These are phyloP conservation scores for Linum trigynum DNA, from an alignment of 345 rosid species.

Conservation along the genomic window DNA sequence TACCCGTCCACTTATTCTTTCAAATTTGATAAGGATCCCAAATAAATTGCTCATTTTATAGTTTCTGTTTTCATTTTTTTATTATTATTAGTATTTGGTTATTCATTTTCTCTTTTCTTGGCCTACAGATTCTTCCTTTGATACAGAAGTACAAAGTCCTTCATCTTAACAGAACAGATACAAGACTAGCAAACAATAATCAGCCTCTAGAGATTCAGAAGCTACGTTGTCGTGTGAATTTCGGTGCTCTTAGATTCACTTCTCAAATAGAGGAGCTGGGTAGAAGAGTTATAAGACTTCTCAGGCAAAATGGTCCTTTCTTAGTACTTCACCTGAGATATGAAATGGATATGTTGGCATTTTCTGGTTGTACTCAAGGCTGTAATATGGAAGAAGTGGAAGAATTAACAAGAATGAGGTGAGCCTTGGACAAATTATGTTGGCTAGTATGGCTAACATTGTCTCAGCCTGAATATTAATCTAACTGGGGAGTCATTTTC, in stretches of 20 bases:
- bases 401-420: constrained; percentile 83
- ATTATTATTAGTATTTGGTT: neutral
- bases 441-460: neutral
- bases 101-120: neutral
- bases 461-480: neutral
- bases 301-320: constrained; percentile 75
- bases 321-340: constrained; percentile 89
- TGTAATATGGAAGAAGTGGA: constrained; percentile 74
- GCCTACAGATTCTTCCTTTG: constrained; percentile 80
- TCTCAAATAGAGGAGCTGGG: constrained; percentile 77
- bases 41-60: neutral
- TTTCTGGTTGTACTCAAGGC: constrained; percentile 92
- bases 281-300: constrained; percentile 49
- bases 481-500: constrained; percentile 4
- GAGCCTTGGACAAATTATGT: neutral
- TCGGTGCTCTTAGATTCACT: constrained; percentile 69
- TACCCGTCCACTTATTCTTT: neutral
- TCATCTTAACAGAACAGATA: constrained; percentile 79
- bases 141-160: constrained; percentile 72
- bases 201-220: constrained; percentile 74
- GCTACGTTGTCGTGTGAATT: constrained; percentile 85
- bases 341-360: constrained; percentile 98
- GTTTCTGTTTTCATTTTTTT: constrained; percentile 10
- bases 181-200: constrained; percentile 84
- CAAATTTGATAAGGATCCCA: neutral